Evolutionary conservation across 2,329 filamentous ascomycete genomes (phyloP).

Genomic region (Penicillium frequentans): DNA sequence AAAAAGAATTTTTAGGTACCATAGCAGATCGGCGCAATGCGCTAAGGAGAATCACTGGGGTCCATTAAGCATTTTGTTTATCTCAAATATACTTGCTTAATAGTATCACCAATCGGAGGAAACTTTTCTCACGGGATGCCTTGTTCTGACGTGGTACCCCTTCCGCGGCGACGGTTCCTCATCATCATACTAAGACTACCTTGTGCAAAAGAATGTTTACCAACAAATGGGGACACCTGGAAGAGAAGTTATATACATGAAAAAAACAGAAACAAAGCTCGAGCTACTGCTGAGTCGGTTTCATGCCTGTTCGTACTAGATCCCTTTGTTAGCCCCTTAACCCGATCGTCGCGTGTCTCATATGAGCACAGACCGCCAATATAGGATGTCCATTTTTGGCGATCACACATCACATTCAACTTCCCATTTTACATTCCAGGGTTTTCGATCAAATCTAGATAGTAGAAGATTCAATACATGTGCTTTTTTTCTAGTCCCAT

Average conservation of each 20-base stretch:
- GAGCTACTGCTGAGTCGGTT: neutral
- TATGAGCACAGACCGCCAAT: conserved; percentile 12
- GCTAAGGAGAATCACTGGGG: neutral
- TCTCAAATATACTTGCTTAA: neutral
- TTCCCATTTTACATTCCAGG: neutral
- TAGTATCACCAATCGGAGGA: neutral
- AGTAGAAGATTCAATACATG: too few species aligned
- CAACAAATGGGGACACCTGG: neutral
- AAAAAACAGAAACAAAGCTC: neutral
- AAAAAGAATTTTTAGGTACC: too few species aligned
- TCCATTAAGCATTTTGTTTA: neutral
- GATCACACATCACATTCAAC: neutral
- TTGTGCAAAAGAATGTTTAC: neutral
- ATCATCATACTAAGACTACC: neutral
- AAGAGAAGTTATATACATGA: neutral
- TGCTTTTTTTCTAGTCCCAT: too few species aligned
- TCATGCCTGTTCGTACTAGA: neutral
- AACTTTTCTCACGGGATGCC: neutral
- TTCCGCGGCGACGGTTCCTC: neutral
- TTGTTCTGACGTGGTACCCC: neutral
- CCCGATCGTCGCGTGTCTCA: conserved; percentile 11
- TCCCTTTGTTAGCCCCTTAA: conserved; percentile 6
- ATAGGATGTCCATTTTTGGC: neutral
- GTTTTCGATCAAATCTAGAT: neutral
- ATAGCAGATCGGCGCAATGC: neutral